Evolutionary conservation across 2,329 filamentous ascomycete species (phyloP), one percentile per base, ranked within the genome.

Genomic region (Trichoderma sp.): DNA sequence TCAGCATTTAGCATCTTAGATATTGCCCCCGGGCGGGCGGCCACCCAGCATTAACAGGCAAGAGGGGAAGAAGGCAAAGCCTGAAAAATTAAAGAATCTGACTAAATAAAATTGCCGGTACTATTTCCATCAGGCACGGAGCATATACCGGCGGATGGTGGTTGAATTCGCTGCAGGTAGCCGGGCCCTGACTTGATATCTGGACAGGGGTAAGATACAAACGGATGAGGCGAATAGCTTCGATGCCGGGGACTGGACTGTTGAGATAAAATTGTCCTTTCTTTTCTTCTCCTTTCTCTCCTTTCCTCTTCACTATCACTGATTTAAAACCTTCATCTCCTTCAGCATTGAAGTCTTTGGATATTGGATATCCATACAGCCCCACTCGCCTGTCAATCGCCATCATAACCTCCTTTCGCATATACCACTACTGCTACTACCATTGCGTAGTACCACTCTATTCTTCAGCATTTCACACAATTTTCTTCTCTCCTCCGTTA

Each of bases 151-250:
- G 27, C 56, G 27, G 57, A 61, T 11, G 47, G 29, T 40, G 43
- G 57, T 60, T 60, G 43, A 70, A 35, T 33, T 52, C n/a, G 13
- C 63, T 70, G 69, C 69, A 70, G 59, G 35, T 43, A 70, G 65
- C 69, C 69, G 69, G 31, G 33, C 43, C 43, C 43, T 49, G 35
- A 35, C 40, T 60, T 27, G 43, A 52, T 27, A 14, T 61, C 29
- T 14, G n/a, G 16, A 60, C 68, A 68, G 68, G 68, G 63, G 58
- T 63, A 16, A 29, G 21, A 58, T 16, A 62, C 69, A 70, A 70
- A 70, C 69, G 69, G 69, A 64, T 14, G 40, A 58, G 27, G 5
- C 24, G 56, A 37, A 60, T 35, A 35, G 33, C 33, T 29, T 56
- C 19, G 40, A 37, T 16, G 14, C n/a, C 27, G 27, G 11, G 52